Evolutionary conservation across 1,139 yeast species (phyloP), one percentile per base, ranked within the genome.

Genomic region (Debaryomyces psychrophilus): DNA sequence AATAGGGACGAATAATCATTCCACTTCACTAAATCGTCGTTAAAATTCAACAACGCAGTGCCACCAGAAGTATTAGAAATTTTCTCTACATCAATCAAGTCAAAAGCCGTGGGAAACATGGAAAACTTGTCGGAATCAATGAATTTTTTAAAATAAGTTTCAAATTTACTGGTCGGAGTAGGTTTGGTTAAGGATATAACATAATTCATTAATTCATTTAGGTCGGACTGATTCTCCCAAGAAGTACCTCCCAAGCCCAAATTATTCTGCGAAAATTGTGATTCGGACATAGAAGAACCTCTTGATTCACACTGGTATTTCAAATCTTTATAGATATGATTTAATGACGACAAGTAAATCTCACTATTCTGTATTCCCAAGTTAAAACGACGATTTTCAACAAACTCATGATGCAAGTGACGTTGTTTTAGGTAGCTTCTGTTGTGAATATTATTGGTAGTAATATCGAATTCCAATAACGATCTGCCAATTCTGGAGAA

Each of bases 381-480:
- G 15, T 43, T 37, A 20, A 18, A 43, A 18, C 44, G 18, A 2
- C 33, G 17, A 44, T 41, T 50, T 49, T 80, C 84, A 3, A 62
- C 45, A 44, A 83, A 78, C 42, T 73, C 71, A 45, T 73, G 65
- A 56, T 85, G 92, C 1, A 81, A 52, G 31, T 76, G 66, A 28
- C 83, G 61, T 45, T 76, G 77, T 1, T 56, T 40, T 2, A 87
- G 43, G 1, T 66, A 66, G 1, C 58, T 45, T 25, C 92, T 65
- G 59, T 90, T 90, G 5, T 67, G 39, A 15, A 90, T 85, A 59
- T 75, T 66, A 31, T 70, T 76, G 0, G 92, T 82, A 11, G 75
- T 61, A 1, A 85, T 67, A 61, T 90, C 97, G 7, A 89, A 58
- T 61, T 90, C 97, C 7, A 90, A 58, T 15, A 83, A 66, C 2